Conservation (phyloP, 495 filamentous ascomycete species). For the Hypoxylon subgilvum region DNA sequence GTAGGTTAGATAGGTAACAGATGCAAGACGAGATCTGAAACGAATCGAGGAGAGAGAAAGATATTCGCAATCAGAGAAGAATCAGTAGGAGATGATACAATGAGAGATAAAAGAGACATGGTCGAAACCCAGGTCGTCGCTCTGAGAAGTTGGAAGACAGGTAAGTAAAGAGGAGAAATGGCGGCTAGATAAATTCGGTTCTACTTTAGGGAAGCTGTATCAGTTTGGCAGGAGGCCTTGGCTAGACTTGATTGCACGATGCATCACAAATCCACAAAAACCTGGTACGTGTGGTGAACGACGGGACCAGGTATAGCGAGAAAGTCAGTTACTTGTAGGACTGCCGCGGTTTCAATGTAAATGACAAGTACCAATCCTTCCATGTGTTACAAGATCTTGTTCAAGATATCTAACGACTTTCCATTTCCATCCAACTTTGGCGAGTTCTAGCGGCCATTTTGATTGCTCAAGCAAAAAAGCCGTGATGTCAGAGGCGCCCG, state of each 20-base stretch:
- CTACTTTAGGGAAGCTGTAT: conserved; percentile 17
- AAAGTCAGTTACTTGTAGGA: not conserved
- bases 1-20: conserved; percentile 4
- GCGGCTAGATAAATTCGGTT: conserved; percentile 24
- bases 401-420: not conserved
- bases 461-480: conserved; percentile 20
- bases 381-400: conserved; percentile 17
- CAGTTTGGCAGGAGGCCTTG: conserved; percentile 23
- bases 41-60: conserved; percentile 10
- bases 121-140: conserved; percentile 8
- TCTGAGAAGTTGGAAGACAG: conserved; percentile 11
- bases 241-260: conserved; percentile 18
- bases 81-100: conserved; percentile 4
- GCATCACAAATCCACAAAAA: conserved; percentile 18
- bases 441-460: too few relatives aligned
- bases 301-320: not conserved
- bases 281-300: not conserved
- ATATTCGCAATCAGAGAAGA: conserved; percentile 9
- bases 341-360: not conserved
- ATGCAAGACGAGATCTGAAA: conserved; percentile 8
- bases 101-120: conserved; percentile 15
- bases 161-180: conserved; percentile 18
- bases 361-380: conserved; percentile 8
- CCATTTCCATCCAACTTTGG: conserved; percentile 4
- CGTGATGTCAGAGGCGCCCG: conserved; percentile 35